Evolutionary conservation across 2,329 filamentous ascomycete genomes (phyloP), one percentile per base, ranked within the genome.

Genomic region (Myriosclerotinia duriaeana): DNA sequence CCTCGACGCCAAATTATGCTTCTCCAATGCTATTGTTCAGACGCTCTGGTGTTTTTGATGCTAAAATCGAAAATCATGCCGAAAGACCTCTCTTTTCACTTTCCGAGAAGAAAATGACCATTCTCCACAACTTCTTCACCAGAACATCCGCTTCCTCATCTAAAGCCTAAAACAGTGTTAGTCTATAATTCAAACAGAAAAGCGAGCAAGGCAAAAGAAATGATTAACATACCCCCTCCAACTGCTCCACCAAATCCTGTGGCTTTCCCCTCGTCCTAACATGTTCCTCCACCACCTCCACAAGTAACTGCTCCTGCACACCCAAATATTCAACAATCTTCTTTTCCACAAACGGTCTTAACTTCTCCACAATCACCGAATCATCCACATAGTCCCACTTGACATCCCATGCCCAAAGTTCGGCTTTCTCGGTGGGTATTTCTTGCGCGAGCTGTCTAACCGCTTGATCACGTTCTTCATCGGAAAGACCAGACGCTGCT

Each of bases 81-180:
- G 90, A 90, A 68, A 97, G 81, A 2, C 93, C 93, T 70, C 93
- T 84, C 81, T 95, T 96, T 84, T 97, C 94, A 75, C 90, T 91
- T 79, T 98, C 94, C 7, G 92, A 95, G 75, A 94, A 97, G 86
- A 97, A 98, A 74, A 98, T 96, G 67, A 97, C 88, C 92, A 98
- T 96, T 61, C 94, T 87, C 95, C 95, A 99, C 46, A 99, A 85
- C 81, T 97, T 98, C 85, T 92, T 96, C 60, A 98, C 93, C 71
- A 99, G 81, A 36, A 91, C 89, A 78, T 97, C 93, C 14, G 93
- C 93, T 76, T 98, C 95, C 75, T 99, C 95, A 76, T 97, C 95
- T 69, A 99, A 83, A 53, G 92, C 92, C 87, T 94, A 69, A 68
- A 68, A 40, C 69, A 56, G 66, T 22, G 30, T 58, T 26, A 64